Evolutionary conservation across 2,329 filamentous ascomycete genomes (phyloP), one percentile per base, ranked within the genome.

Genomic region (Colletotrichum godetiae): DNA sequence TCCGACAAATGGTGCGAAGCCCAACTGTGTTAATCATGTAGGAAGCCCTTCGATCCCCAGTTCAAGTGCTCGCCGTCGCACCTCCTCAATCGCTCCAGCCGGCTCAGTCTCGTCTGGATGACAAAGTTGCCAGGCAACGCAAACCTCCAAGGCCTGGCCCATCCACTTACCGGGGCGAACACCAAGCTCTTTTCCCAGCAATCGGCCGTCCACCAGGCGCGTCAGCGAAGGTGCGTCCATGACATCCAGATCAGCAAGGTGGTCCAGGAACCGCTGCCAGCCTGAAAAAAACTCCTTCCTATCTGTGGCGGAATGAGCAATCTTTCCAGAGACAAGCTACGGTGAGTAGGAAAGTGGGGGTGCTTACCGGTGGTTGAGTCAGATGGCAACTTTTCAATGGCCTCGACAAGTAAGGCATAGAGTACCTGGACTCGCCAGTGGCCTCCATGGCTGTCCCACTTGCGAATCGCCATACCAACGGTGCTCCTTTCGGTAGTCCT

Each of bases 111-210:
- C 86, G 4, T 87, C 87, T 0, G 95, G 94, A 79, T 98, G 91
- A 49, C 94, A 89, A 65, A 98, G 88, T 82, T 98, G 97, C 95
- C 95, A 98, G 74, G 92, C 91, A 82, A 97, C 90, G 74, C 94
- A 93, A 4, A 95, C 86, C 37, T 97, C 93, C 59, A 98, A 84
- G 4, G 95, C 95, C 58, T 88, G 87, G 67, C 91, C 91, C 88
- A 97, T 93, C 96, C 96, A 98, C n/a, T 87, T 91, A 1, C 94
- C 95, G 0, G 94, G 92, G 75, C 91, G 91, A n/a, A 88, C 84
- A 0, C 88, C 90, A 4, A 98, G 86, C 4, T 89, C 90, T 74
- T 91, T 88, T 22, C 91, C 89, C 24, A 98, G 88, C 65, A 92
- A 86, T 52, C 89, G 93, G 19, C 97, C 96, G 79, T 97, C 94